Evolutionary conservation across 148 eudicot genomes (phyloP).

Genomic region (Rhododendron williamsianum): DNA sequence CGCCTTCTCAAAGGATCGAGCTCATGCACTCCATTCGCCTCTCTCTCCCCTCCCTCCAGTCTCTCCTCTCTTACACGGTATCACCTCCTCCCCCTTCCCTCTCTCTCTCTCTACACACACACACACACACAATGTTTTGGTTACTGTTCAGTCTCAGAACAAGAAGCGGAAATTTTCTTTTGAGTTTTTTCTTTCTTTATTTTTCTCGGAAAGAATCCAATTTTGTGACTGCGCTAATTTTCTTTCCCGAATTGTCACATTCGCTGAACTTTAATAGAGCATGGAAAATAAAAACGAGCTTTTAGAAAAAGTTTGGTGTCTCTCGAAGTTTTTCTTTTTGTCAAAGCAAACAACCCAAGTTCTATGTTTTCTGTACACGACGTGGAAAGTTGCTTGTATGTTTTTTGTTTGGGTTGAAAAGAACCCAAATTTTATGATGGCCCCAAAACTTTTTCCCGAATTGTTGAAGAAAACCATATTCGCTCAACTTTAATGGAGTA

Average conservation of each 20-base stretch:
- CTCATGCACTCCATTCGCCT: conserved; percentile 77
- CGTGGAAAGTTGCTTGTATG: not conserved
- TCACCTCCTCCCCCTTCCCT: not conserved
- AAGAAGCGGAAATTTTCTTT: not conserved
- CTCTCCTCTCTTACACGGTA: conserved; percentile 75
- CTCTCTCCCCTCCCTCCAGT: conserved; percentile 61
- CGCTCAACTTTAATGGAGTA: not conserved
- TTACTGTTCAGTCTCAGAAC: not conserved
- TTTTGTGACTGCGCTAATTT: not conserved
- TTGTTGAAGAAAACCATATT: not conserved
- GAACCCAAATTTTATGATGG: not conserved
- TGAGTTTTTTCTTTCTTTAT: not conserved
- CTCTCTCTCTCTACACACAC: not conserved
- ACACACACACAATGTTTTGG: not conserved
- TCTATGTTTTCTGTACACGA: not conserved
- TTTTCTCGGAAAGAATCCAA: not conserved
- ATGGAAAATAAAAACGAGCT: too few species aligned
- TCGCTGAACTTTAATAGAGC: not conserved
- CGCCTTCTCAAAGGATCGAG: conserved; percentile 71
- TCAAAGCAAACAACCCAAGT: too few species aligned
- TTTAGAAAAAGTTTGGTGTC: not conserved
- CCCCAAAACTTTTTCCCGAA: not conserved
- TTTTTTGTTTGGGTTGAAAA: not conserved
- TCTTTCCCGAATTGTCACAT: not conserved
- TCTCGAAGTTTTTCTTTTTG: not conserved